Conservation (phyloP, 257 asterid genomes). For the Lycium barbarum region DNA sequence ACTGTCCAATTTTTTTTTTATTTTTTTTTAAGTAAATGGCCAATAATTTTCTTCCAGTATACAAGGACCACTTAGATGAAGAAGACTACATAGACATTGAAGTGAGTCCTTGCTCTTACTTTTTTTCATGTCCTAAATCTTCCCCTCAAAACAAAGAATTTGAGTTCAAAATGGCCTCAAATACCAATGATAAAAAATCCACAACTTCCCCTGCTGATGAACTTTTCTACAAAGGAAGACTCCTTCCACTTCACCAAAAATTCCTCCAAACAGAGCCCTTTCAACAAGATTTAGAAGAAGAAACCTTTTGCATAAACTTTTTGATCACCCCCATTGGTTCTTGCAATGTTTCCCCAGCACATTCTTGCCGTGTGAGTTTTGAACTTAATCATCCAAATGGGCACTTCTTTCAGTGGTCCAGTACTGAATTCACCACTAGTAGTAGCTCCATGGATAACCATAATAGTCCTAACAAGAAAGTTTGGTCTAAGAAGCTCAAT, state of each 20-base stretch:
- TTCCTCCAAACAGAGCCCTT: slow-evolving; percentile 36
- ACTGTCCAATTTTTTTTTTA: no score
- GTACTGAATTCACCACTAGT: slow-evolving; percentile 30
- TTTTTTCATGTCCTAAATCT: slow-evolving; percentile 14
- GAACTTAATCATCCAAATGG: slow-evolving; percentile 53
- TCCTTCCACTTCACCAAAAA: slow-evolving; percentile 70
- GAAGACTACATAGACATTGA: slow-evolving; percentile 62
- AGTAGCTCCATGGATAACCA: slow-evolving; percentile 27
- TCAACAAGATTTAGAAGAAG: slow-evolving; percentile 27
- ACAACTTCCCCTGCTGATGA: slow-evolving; percentile 69
- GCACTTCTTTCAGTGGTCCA: slow-evolving; percentile 53
- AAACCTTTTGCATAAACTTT: slow-evolving; percentile 25
- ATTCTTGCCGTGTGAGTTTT: slow-evolving; percentile 52
- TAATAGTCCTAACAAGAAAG: slow-evolving; percentile 27
- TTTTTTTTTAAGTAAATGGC: slow-evolving; percentile 43
- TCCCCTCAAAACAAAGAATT: slow-evolving; percentile 62
- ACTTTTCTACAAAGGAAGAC: slow-evolving; percentile 81
- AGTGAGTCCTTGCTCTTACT: slow-evolving; percentile 34
- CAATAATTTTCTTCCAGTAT: slow-evolving; percentile 23
- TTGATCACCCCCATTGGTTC: slow-evolving; percentile 34
- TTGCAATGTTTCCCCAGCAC: slow-evolving; percentile 33
- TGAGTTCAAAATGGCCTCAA: slow-evolving; percentile 71
- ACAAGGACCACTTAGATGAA: slow-evolving; percentile 33
- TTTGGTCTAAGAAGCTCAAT: slow-evolving; percentile 37
- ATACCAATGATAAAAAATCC: slow-evolving; percentile 36